Conservation (phyloP, 805 yeast species). For the Myxozyma mucilagina region DNA sequence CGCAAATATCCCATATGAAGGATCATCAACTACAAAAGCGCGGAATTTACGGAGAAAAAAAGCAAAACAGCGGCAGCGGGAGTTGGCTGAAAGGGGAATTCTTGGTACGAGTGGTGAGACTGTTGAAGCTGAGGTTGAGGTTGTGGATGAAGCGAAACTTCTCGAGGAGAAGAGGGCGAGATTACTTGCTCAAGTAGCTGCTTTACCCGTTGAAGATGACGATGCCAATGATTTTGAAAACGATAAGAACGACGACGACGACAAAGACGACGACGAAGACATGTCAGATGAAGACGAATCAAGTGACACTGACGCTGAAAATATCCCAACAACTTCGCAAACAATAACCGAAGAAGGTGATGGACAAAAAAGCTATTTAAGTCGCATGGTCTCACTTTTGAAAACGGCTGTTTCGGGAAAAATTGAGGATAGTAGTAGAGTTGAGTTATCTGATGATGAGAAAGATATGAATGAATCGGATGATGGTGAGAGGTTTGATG, state of each 20-base stretch:
- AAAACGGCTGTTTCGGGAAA: background rate
- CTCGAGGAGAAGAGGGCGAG: background rate
- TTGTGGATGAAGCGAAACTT: background rate
- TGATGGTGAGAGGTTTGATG: background rate
- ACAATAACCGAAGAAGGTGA: background rate
- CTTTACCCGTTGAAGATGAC: background rate
- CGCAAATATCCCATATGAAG: slow-evolving; percentile 3
- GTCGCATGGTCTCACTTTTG: background rate
- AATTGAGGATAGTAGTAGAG: background rate
- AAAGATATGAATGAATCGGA: background rate
- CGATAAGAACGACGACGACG: background rate
- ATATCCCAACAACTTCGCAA: background rate
- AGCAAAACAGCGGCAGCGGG: background rate
- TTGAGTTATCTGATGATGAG: background rate
- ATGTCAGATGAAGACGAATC: background rate
- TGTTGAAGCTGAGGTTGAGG: background rate
- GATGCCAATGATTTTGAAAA: background rate
- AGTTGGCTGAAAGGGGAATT: background rate
- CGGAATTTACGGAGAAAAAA: slow-evolving; percentile 11
- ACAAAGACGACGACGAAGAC: background rate
- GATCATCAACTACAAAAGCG: slow-evolving; percentile 6
- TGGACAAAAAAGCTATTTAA: background rate
- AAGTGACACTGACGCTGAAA: background rate
- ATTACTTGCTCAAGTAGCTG: background rate
- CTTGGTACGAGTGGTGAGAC: background rate